Evolutionary conservation across 805 yeast genomes (phyloP).

Genomic region (Clavispora carvajalis): DNA sequence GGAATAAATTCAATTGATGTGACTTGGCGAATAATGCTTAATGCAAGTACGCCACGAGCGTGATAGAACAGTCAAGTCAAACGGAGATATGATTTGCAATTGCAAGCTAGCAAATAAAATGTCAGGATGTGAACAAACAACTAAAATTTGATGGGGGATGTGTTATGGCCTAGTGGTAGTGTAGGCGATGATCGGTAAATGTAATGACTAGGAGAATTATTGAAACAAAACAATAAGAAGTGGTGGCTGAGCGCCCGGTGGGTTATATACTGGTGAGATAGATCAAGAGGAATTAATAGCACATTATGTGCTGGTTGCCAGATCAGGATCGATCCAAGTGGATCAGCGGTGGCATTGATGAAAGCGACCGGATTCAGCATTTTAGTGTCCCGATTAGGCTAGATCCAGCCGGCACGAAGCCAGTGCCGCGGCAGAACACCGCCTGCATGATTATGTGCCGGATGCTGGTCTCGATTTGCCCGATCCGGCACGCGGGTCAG

Average conservation of each 20-base stretch:
- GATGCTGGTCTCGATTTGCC: background rate
- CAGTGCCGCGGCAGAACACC: background rate
- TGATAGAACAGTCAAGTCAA: no score
- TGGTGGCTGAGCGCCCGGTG: background rate
- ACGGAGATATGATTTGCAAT: no score
- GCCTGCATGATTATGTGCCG: background rate
- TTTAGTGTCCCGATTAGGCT: slow-evolving; percentile 5
- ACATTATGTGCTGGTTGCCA: background rate
- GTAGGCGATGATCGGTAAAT: no score
- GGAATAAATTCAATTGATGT: no score
- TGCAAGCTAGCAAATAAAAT: no score
- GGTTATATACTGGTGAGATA: background rate
- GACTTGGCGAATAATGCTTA: no score
- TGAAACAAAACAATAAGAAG: no score
- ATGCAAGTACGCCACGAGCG: no score
- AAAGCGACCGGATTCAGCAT: slow-evolving; percentile 11
- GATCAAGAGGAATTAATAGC: background rate
- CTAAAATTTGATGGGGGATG: no score
- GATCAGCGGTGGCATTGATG: background rate
- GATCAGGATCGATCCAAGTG: background rate
- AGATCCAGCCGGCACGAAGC: slow-evolving; percentile 6
- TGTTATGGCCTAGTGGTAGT: no score
- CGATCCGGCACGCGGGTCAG: background rate
- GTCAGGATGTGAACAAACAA: no score
- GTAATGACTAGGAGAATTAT: no score